Evolutionary conservation across 2,329 filamentous ascomycete genomes (phyloP).

Genomic region (Apiospora arundinis): DNA sequence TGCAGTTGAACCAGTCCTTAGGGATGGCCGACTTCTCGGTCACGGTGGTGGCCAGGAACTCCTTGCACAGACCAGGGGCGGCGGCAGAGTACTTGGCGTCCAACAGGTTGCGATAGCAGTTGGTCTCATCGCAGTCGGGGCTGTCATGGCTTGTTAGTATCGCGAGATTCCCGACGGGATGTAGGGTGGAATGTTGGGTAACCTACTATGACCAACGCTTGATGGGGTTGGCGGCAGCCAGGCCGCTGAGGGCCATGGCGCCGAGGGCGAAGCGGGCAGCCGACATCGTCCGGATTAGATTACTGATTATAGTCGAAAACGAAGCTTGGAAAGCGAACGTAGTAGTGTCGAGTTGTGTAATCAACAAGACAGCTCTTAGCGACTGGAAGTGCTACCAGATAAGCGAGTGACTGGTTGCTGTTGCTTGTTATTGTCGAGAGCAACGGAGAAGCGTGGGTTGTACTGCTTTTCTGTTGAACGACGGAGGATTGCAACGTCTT

Average conservation of each 20-base stretch:
- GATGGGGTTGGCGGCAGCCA: constrained; percentile 12
- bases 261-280: constrained; percentile 6
- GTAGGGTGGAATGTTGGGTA: neutral
- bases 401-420: constrained; percentile 16
- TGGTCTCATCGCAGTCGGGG: neutral
- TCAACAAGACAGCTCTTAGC: neutral
- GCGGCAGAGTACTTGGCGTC: neutral
- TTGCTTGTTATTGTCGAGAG: constrained; percentile 15
- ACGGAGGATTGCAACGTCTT: neutral
- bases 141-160: constrained; percentile 7
- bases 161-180: neutral
- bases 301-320: constrained; percentile 5
- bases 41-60: neutral
- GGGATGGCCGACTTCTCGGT: neutral
- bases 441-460: constrained; percentile 9
- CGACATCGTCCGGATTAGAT: constrained; percentile 10
- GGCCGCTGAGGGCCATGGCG: constrained; percentile 11
- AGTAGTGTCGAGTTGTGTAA: constrained; percentile 4
- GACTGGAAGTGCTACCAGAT: constrained; percentile 7
- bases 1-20: neutral
- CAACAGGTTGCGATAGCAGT: neutral
- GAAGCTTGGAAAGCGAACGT: neutral
- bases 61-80: neutral
- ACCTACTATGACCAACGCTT: neutral
- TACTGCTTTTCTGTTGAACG: neutral